Base-by-base conservation (phyloP, 768 basidiomycete species). In the Glaciozyma martinii region DNA sequence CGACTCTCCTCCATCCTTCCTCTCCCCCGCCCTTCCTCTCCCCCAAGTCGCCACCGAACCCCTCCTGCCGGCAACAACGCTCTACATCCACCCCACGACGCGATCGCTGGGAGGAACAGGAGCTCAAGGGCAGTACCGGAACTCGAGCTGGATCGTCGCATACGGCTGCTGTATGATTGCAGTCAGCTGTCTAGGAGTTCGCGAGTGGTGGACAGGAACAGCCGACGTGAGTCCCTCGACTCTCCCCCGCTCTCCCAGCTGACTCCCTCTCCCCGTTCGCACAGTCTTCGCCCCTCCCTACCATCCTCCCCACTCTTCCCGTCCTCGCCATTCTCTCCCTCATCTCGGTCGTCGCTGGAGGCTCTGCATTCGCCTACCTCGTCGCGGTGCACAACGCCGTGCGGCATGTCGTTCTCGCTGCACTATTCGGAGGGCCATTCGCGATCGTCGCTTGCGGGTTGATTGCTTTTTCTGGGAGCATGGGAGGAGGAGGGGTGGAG, bases 101-200 rank as follows among this genome's bases (percentile, higher is more conserved):
- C 40, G 59, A 0, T 53, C 52, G 0, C 12, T n/a, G 5, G 61
- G 30, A 12, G 27, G 62, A 21, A 42, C 12, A 6, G 54, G 53
- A 16, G 43, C 57, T 0, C 46, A 25, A 5, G 44, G 19, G 37
- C 8, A 23, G 37, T 70, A 63, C 60, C 49, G 59, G 5, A 64
- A 70, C 53, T 55, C 65, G 29, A 16, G 10, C 2, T 70, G 68
- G 68, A 66, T 70, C 53, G 65, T 19, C 18, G 57, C 58, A n/a
- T 70, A 70, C 53, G 68, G 65, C 18, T 25, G 30, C 18, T 25
- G n/a, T 19, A 19, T 63, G 44, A 23, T 52, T 19, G 33, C 27
- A 18, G 60, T 60, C 23, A 1, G 50, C 27, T 30, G 30, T 1
- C 27, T 70, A 37, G 59, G 40, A 7, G 3, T 66, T 23, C 32